Percentiles rank a stretch among this genome's conserved stretches.
phyloP scores from a whole-genome alignment of 371 early-diverging fungal species.

The Massospora cicadina region DNA sequence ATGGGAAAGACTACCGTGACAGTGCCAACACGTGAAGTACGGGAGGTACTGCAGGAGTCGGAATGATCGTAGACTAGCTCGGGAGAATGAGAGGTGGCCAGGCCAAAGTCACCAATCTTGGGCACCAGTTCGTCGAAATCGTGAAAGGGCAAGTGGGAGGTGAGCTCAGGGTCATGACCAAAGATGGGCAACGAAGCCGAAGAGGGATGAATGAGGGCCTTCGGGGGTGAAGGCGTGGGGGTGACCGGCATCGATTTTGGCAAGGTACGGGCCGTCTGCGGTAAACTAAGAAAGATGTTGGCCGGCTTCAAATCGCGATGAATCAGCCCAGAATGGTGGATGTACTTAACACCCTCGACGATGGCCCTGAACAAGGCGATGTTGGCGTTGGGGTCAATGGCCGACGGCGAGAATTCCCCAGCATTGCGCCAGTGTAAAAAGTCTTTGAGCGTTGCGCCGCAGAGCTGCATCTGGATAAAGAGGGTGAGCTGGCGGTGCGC shows the following conservation, averaged over 20 bases:
- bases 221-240: not conserved
- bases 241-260: not conserved
- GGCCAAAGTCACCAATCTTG: slow-evolving; percentile 79
- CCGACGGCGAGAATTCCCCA: slow-evolving; percentile 15
- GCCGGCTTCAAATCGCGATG: slow-evolving; percentile 68
- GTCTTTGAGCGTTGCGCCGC: slow-evolving; percentile 46
- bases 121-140: slow-evolving; percentile 32
- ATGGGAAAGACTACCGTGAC: slow-evolving; percentile 27
- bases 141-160: slow-evolving; percentile 12
- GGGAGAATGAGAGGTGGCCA: slow-evolving; percentile 22
- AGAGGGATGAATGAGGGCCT: not conserved
- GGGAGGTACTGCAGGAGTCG: slow-evolving; percentile 1
- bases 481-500: slow-evolving; percentile 29
- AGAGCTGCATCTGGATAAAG: slow-evolving; percentile 76
- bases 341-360: slow-evolving; percentile 42
- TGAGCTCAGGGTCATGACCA: not conserved
- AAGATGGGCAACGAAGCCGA: not conserved
- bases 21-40: slow-evolving; percentile 50
- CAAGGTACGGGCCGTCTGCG: not conserved
- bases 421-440: slow-evolving; percentile 31
- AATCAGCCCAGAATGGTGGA: slow-evolving; percentile 50
- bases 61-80: not conserved
- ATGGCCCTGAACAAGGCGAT: slow-evolving; percentile 25
- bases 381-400: slow-evolving; percentile 17
- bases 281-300: slow-evolving; percentile 42